These are phyloP conservation scores for Verticillium nubilum DNA, from an alignment of 2,329 filamentous ascomycete genomes.

Conservation along the genomic window DNA sequence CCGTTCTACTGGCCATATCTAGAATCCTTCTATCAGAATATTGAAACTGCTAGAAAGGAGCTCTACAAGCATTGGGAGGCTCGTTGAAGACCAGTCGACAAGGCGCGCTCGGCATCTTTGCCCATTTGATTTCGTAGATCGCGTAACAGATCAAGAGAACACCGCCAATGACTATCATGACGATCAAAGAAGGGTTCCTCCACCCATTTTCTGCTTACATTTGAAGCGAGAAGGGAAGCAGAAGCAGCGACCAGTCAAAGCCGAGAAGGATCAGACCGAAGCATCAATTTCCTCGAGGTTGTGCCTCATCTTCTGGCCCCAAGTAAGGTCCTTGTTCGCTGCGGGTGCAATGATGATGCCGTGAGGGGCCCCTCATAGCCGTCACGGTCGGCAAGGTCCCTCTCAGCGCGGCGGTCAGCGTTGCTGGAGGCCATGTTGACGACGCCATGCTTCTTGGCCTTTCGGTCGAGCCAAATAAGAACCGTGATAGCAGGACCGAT, in stretches of 20 bases:
- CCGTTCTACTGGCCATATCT: too few relatives aligned
- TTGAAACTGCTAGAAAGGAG: too few relatives aligned
- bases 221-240: constrained; percentile 43
- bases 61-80: too few relatives aligned
- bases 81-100: constrained; percentile 8
- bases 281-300: constrained; percentile 27
- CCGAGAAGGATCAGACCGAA: constrained; percentile 39
- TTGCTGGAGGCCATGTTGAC: constrained; percentile 7
- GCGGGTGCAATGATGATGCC: constrained; percentile 12
- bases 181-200: constrained; percentile 38
- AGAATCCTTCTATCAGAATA: too few relatives aligned
- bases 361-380: constrained; percentile 11
- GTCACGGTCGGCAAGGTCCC: constrained; percentile 11
- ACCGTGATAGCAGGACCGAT: constrained; percentile 42
- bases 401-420: constrained; percentile 19
- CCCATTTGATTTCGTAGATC: constrained; percentile 37
- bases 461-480: constrained; percentile 42
- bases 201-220: constrained; percentile 28
- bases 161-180: constrained; percentile 35
- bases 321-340: not conserved
- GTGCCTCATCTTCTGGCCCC: constrained; percentile 2
- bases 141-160: constrained; percentile 37
- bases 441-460: constrained; percentile 38
- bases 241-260: constrained; percentile 43
- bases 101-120: constrained; percentile 9